Base-by-base conservation (phyloP, 2,329 filamentous ascomycete genomes). In the Paecilomyces variotii region DNA sequence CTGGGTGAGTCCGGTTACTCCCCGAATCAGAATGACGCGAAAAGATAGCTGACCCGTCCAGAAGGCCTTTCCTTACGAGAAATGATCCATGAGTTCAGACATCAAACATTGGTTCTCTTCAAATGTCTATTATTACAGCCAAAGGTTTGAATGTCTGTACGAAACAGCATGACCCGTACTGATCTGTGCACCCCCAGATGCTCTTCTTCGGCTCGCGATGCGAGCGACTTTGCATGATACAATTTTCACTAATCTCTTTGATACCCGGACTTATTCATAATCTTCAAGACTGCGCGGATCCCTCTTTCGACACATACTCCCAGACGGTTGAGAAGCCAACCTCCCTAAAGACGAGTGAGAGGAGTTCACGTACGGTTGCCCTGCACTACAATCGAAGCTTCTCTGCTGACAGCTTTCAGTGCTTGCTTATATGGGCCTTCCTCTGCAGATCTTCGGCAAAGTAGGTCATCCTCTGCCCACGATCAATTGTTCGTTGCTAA, bases 181-280 rank as follows among this genome's bases (percentile, higher is more conserved):
- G 19, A 59, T 10, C 50, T 56, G 39, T 63, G 68, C 34, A 69
- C 12, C 10, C 2, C 0, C 65, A 96, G 92, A 97, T 97, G 89
- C 86, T 99, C 57, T 97, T 99, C 78, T 99, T 97, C 68, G 92
- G 94, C 62, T 91, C 93, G n/a, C 87, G 91, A 67, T 97, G 94
- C 74, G 94, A 99, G 75, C 84, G 89, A 63, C 79, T 99, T 65
- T 99, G 94, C 82, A 96, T 97, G 89, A 92, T 96, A 76, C 94
- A 99, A 74, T 99, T 97, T 78, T 94, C 93, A 51, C 83, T 99
- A 53, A 88, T 99, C 66, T 97, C 93, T 56, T 81, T 99, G 68
- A 95, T 99, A 78, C 94, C 94, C 53, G 91, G 92, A 60, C 84
- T 99, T 59, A 87, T 97, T 68, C 86, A 90, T 68, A 91, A 89